Base-by-base conservation (phyloP, 1,284 basidiomycete species). In the Pseudozyma hubeiensis region DNA sequence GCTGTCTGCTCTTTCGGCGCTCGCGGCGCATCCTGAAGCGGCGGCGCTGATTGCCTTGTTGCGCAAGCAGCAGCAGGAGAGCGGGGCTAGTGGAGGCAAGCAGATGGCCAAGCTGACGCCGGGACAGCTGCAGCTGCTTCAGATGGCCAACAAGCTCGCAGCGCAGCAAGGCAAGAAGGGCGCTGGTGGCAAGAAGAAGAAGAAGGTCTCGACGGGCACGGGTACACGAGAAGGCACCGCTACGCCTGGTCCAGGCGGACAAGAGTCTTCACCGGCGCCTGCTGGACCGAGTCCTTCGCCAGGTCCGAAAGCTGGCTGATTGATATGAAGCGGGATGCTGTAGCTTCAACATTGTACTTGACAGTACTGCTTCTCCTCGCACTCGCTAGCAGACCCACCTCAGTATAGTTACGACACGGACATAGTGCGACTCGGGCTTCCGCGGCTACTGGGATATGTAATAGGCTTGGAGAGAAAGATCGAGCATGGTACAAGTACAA, bases 91-190 rank as follows among this genome's bases (percentile, higher is more conserved):
- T 11, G 64, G 64, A 14, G 71, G 77, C 39, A 68, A 64, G 43
- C 70, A 77, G 58, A 48, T 77, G 39, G 75, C 74, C 37, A 79
- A 81, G 60, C 68, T 83, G 13, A 81, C 81, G 47, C 78, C 80
- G 0, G 75, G 73, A 4, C 81, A 83, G 62, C 54, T 81, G 51
- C 77, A 83, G 64, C 65, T 83, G 24, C 64, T 83, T 30, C 81
- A 83, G 66, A 76, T 81, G 68, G 81, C 79, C 19, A 81, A 81
- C 67, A 73, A 71, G 54, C 64, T 81, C 3, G 79, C 79, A 4
- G 74, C 74, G 9, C 70, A 75, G 60, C 77, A 79, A 57, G 57
- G 49, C 31, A 75, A 73, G 57, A 68, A 63, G 46, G 59, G 65
- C 14, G 58, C 53, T 24, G 24, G 13, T n/a, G 49, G 48, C 8